Conservation (phyloP, 2,329 filamentous ascomycete species). For the Penicillium sclerotiorum region DNA sequence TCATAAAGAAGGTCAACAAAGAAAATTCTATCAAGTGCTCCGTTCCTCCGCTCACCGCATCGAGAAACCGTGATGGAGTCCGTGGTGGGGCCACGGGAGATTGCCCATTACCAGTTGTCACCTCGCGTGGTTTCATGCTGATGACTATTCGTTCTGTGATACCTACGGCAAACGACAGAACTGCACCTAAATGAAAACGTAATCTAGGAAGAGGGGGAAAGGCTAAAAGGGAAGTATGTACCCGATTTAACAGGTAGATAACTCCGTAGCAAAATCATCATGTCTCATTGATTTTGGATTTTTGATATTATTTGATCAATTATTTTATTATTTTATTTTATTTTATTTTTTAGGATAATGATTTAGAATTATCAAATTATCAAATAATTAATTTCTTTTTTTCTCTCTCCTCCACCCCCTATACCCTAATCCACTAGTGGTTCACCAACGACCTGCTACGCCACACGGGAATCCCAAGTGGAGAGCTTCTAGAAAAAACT, state of each 20-base stretch:
- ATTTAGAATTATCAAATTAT: not conserved
- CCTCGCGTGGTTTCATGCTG: constrained; percentile 29
- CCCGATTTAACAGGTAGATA: no score
- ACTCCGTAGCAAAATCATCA: not conserved
- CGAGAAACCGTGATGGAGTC: constrained; percentile 26
- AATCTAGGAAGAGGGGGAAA: not conserved
- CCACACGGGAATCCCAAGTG: constrained; percentile 22
- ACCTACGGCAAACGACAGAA: constrained; percentile 16
- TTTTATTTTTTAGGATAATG: not conserved
- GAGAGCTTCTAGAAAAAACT: constrained; percentile 30
- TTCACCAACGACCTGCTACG: constrained; percentile 8
- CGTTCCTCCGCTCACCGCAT: constrained; percentile 23
- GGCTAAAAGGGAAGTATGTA: no score
- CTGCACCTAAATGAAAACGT: constrained; percentile 1
- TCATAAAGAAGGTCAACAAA: not conserved
- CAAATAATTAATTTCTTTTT: not conserved
- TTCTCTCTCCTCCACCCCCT: constrained; percentile 1
- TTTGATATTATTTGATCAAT: not conserved
- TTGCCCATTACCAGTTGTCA: constrained; percentile 28
- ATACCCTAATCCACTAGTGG: constrained; percentile 11
- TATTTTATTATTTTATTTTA: not conserved
- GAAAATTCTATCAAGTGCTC: not conserved
- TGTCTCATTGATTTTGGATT: not conserved
- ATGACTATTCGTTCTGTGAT: constrained; percentile 11
- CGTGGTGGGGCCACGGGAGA: constrained; percentile 29